Evolutionary conservation across 352 stramenopile genomes (phyloP).

Genomic region (Globisporangium mamillatum): DNA sequence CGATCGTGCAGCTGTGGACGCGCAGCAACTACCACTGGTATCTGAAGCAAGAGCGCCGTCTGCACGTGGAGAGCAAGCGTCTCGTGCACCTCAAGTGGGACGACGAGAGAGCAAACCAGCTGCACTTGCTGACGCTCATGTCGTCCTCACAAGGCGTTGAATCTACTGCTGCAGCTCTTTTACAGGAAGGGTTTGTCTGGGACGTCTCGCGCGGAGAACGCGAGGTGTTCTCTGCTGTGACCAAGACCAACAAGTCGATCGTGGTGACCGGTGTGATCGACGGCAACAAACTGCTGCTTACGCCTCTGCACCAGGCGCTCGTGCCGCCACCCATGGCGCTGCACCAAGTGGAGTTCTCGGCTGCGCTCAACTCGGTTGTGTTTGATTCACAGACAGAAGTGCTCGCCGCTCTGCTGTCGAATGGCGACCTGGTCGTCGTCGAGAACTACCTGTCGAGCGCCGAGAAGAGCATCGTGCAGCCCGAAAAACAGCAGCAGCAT

Average conservation of each 20-base stretch:
- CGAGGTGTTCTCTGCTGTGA: constrained; percentile 2
- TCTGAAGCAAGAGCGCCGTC: constrained; percentile 63
- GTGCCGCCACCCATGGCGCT: constrained; percentile 69
- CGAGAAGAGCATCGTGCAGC: not conserved
- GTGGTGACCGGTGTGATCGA: constrained; percentile 61
- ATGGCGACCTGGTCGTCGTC: constrained; percentile 39
- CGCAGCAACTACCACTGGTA: constrained; percentile 87
- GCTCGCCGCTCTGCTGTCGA: constrained; percentile 40
- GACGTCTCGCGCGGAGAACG: constrained; percentile 29
- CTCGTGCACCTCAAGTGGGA: constrained; percentile 55
- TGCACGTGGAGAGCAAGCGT: constrained; percentile 14
- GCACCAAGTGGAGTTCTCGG: constrained; percentile 34
- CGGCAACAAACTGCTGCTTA: constrained; percentile 58
- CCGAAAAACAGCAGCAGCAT: not conserved
- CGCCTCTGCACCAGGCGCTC: constrained; percentile 57
- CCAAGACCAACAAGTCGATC: constrained; percentile 21
- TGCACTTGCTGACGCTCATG: constrained; percentile 33
- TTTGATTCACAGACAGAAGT: constrained; percentile 48
- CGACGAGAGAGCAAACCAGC: constrained; percentile 34
- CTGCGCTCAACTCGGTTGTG: constrained; percentile 45
- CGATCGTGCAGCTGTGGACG: constrained; percentile 65
- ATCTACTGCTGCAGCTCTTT: constrained; percentile 27
- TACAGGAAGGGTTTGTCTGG: constrained; percentile 58
- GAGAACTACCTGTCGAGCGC: constrained; percentile 34
- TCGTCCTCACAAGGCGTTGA: not conserved